These are phyloP conservation scores for Emmonsiellopsis sp. DNA, from an alignment of 2,329 filamentous ascomycete species.

Conservation along the genomic window DNA sequence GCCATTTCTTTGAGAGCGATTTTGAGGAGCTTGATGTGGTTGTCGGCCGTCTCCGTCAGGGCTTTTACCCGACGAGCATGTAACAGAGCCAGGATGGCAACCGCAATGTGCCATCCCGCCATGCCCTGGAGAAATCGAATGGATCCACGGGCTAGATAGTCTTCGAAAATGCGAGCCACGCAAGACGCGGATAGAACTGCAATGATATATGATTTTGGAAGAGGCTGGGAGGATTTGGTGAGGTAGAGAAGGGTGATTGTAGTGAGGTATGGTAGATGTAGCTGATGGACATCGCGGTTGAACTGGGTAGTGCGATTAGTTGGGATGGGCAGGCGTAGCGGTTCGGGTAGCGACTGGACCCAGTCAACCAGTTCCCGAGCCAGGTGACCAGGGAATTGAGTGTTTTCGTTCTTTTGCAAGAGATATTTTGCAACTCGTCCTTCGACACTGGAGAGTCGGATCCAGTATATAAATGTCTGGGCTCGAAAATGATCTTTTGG, in stretches of 20 bases:
- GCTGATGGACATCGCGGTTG: constrained; percentile 33
- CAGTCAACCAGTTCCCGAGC: constrained; percentile 27
- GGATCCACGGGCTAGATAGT: constrained; percentile 30
- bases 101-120: constrained; percentile 35
- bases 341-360: constrained; percentile 25
- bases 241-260: constrained; percentile 34
- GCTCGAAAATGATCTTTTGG: constrained; percentile 23
- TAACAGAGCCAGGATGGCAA: constrained; percentile 33
- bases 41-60: constrained; percentile 22
- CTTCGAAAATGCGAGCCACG: constrained; percentile 29
- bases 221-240: constrained; percentile 24
- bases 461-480: constrained; percentile 35
- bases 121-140: constrained; percentile 35
- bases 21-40: constrained; percentile 24
- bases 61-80: constrained; percentile 28
- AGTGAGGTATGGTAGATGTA: constrained; percentile 35
- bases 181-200: constrained; percentile 32
- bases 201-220: constrained; percentile 28
- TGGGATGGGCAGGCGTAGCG: constrained; percentile 25
- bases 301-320: constrained; percentile 22
- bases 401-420: constrained; percentile 15
- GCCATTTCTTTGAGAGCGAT: constrained; percentile 24
- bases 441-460: constrained; percentile 32
- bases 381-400: constrained; percentile 17
- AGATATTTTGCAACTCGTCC: constrained; percentile 32